Percentiles rank a stretch among this genome's conserved stretches.
Conservation (phyloP, 352 stramenopile species). For the Globisporangium viniferum region DNA sequence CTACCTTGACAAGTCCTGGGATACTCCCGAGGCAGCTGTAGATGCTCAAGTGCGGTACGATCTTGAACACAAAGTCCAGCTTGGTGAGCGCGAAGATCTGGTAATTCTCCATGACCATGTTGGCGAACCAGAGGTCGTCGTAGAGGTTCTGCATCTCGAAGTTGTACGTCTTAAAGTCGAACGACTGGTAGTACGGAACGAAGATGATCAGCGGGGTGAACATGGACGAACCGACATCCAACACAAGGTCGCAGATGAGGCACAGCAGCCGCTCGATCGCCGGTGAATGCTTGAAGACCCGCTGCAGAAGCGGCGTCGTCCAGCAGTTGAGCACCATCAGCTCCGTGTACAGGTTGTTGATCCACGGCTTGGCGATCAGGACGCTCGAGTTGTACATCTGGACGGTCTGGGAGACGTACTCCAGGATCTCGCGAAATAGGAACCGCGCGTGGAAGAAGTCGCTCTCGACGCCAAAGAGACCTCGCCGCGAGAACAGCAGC, state of each 20-base stretch:
- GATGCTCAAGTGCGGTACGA: constrained; percentile 16
- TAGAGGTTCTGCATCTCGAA: constrained; percentile 11
- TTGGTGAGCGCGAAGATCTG: constrained; percentile 12
- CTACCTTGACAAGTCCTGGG: constrained; percentile 10
- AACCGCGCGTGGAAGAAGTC: constrained; percentile 28
- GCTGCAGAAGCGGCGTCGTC: constrained; percentile 10
- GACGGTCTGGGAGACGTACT: constrained; percentile 37
- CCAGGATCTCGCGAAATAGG: constrained; percentile 31
- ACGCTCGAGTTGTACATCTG: constrained; percentile 45
- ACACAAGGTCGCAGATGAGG: neutral
- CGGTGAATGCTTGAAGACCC: neutral
- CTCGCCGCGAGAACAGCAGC: constrained; percentile 22
- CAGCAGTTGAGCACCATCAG: constrained; percentile 24
- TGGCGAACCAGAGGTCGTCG: constrained; percentile 19
- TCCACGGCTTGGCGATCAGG: constrained; percentile 38
- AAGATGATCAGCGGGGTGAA: constrained; percentile 16
- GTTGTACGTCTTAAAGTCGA: constrained; percentile 10
- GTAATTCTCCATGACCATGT: constrained; percentile 15
- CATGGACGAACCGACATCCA: constrained; percentile 10
- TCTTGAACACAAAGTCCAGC: constrained; percentile 17
- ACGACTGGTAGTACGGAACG: constrained; percentile 4
- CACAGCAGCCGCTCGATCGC: constrained; percentile 14
- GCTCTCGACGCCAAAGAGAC: constrained; percentile 35
- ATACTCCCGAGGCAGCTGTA: constrained; percentile 15
- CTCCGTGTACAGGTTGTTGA: constrained; percentile 43